phyloP scores from a whole-genome alignment of 306 rosid genomes.

The Cercis canadensis region DNA sequence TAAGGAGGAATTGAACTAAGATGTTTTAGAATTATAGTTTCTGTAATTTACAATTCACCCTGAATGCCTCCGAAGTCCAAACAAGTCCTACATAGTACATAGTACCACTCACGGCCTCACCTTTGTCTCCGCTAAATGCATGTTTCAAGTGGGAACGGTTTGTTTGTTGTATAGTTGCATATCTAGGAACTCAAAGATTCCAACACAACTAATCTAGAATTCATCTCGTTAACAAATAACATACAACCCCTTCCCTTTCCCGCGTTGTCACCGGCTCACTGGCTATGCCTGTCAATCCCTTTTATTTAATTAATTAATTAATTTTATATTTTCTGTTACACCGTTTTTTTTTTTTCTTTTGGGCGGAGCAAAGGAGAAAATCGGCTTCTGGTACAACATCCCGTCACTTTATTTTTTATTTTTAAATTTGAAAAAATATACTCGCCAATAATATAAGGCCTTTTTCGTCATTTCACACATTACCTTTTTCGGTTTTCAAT shows the following conservation, averaged over 20 bases:
- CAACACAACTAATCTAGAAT: background rate
- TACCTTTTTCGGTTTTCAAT: constrained; percentile 44
- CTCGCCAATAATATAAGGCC: constrained; percentile 37
- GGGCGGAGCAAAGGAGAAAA: background rate
- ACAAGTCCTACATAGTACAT: constrained; percentile 1
- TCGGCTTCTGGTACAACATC: constrained; percentile 22
- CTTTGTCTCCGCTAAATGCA: constrained; percentile 17
- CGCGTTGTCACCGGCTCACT: constrained; percentile 34
- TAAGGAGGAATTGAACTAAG: too few relatives aligned
- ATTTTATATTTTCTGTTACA: too few relatives aligned
- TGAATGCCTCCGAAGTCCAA: background rate
- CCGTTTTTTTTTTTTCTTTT: background rate
- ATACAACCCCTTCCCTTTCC: background rate
- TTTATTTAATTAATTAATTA: background rate
- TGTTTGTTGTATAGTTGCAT: constrained; percentile 8
- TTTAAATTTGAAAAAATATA: background rate
- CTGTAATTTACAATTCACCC: background rate
- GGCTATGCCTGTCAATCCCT: background rate
- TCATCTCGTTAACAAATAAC: too few relatives aligned
- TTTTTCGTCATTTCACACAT: constrained; percentile 43
- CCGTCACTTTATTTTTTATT: constrained; percentile 8
- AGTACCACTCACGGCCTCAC: constrained; percentile 1
- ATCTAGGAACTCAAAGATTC: constrained; percentile 6
- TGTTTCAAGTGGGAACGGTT: background rate
- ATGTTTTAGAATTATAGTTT: too few relatives aligned